Base-by-base conservation (phyloP, 306 rosid species). In the Begonia fuchsioides region DNA sequence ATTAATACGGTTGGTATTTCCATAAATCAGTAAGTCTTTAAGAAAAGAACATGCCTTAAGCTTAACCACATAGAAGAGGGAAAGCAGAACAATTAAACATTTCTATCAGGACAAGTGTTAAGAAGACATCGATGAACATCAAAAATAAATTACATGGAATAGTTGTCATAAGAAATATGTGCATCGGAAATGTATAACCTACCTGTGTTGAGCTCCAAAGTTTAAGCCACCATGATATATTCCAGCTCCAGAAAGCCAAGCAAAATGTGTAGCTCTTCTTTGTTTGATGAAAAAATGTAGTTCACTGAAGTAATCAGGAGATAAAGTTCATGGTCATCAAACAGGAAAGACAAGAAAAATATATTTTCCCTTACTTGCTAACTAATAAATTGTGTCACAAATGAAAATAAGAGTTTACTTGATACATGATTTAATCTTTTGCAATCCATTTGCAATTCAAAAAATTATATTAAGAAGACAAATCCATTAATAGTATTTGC, bases 211-310 rank as follows among this genome's bases (percentile, higher is more conserved):
- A 41, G 80, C 76, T 56, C 97, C 97, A 72, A 90, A 90, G 55
- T 90, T 90, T 62, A 90, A 74, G 71, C 80, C 72, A 51, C 95
- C 97, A 13, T 90, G 83, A 78, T 90, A 90, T 53, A 84, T 84
- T 53, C 97, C 97, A 69, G 95, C 95, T 59, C 95, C 97, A 67
- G 94, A 90, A 63, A 90, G 97, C 97, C 97, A 90, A 51, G 95
- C 95, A 76, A 90, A 90, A 79, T 90, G 95, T 17, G 75, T 62
- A 17, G 97, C 95, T 79, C 97, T 77, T 69, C 95, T 75, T 77
- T 90, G 97, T 76, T 90, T 84, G 54, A 84, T 76, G 76, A 62
- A 90, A 79, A 81, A 90, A 67, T 79, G 94, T 69, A 90, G 69
- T 73, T 90, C 97, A 57, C 95, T 88, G 90, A 68, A 68, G 65